Evolutionary conservation across 768 basidiomycete genomes (phyloP), one percentile per base, ranked within the genome.

Genomic region (Rhodotorula paludigena): DNA sequence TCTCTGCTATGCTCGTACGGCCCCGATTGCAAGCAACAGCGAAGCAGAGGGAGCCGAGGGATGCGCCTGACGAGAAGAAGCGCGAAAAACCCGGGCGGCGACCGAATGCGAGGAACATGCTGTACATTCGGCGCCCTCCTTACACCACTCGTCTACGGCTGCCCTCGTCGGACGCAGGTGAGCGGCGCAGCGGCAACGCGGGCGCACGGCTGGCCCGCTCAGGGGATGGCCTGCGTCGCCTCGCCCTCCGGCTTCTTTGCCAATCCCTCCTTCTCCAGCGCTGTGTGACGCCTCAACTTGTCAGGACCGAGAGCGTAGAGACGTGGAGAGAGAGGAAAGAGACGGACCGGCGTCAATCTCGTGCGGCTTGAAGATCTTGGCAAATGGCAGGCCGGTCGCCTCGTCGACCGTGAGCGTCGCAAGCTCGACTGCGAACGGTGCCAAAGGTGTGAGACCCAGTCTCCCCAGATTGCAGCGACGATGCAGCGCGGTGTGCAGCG

Each of bases 381-480:
- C 71, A 35, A 72, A 36, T 25, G 76, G 74, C 35, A 70, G 63
- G 6, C 71, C 69, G 28, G 74, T 73, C 51, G 78, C 79, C 4
- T 87, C 83, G 77, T 96, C 91, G 12, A 94, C 81, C 5, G 89
- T 92, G 77, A 99, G 81, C 16, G 92, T 92, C 15, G 96, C 92
- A 77, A 99, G 92, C 79, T 99, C 96, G 77, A 99, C 96, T 97
- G 72, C 16, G 18, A 3, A 16, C 2, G 35, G 1, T 42, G 9
- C 14, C 16, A 9, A 30, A 14, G 9, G 9, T 3, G 15, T 32
- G 11, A 25, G 21, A 11, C n/a, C n/a, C n/a, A n/a, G n/a, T n/a
- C n/a, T n/a, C n/a, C n/a, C n/a, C n/a, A n/a, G n/a, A n/a, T n/a
- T n/a, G n/a, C n/a, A n/a, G n/a, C n/a, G n/a, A n/a, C n/a, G n/a